Evolutionary conservation across 2,329 filamentous ascomycete genomes (phyloP).

Genomic region (Botrytis deweyae): DNA sequence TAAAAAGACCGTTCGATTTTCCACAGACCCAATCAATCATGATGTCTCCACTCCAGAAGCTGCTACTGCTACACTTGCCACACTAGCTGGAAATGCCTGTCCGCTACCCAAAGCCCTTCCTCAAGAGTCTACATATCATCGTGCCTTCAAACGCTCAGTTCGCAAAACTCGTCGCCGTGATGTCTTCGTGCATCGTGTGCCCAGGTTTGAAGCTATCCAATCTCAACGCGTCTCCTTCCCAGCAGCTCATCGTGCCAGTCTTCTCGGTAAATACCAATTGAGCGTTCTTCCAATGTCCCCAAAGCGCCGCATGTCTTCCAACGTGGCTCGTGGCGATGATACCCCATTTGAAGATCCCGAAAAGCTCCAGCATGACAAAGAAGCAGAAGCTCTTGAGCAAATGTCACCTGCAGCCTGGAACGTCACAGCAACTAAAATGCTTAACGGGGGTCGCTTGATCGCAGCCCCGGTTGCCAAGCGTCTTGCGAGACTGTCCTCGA

Average conservation of each 20-base stretch:
- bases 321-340: constrained; percentile 71
- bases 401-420: constrained; percentile 62
- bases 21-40: constrained; percentile 43
- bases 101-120: constrained; percentile 51
- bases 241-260: constrained; percentile 72
- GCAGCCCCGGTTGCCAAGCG: constrained; percentile 63
- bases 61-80: constrained; percentile 20
- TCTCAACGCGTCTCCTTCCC: constrained; percentile 74
- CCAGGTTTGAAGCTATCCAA: constrained; percentile 86
- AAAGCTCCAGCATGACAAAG: constrained; percentile 68
- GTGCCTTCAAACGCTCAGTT: constrained; percentile 76
- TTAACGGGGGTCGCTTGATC: constrained; percentile 65
- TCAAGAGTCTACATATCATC: constrained; percentile 80
- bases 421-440: constrained; percentile 58
- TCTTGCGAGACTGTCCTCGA: constrained; percentile 54
- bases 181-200: constrained; percentile 79
- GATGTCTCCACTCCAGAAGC: constrained; percentile 26
- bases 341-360: constrained; percentile 61
- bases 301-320: constrained; percentile 69
- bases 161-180: constrained; percentile 67
- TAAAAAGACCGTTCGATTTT: constrained; percentile 79
- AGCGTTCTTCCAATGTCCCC: constrained; percentile 65
- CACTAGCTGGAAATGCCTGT: constrained; percentile 41
- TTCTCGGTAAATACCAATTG: constrained; percentile 82
- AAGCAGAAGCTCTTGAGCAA: constrained; percentile 76